Evolutionary conservation across 2,329 filamentous ascomycete genomes (phyloP), one percentile per base, ranked within the genome.

Genomic region (Zalaria obscura): DNA sequence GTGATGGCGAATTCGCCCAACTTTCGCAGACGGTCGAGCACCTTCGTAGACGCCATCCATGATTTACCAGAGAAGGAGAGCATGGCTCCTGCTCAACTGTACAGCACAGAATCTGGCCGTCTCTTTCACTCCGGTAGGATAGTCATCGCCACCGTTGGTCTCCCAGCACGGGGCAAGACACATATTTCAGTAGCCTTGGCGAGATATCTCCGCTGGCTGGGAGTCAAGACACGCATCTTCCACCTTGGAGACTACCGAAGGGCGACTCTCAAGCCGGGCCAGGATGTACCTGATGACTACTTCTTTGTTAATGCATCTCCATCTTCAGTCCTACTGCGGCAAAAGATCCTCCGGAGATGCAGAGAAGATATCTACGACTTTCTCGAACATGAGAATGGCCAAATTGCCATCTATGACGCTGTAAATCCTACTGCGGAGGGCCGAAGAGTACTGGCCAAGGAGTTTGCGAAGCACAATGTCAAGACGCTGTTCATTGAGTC

Each of bases 401-500:
- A 98, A 58, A 89, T 98, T 42, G 91, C 91, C 42, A 96, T 98
- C 45, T 98, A 96, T 59, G 91, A 98, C 62, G 91, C 93, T 27
- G 93, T 98, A 11, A 98, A 98, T 54, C 88, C 89, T 4, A 80
- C 91, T 18, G 79, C 85, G 18, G 78, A 75, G 44, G 88, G 87
- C 10, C 78, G 91, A 37, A 76, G 81, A 42, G 83, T 86, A 7
- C 68, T 98, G 11, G 88, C 87, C 4, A 94, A 93, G 62, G 91
- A 98, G 56, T 94, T 98, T 58, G 81, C 84, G n/a, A 96, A 95
- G 65, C 86, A 95, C 58, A 85, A 94, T 55, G 88, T 98, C 44
- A 55, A 94, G 77, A 96, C 91, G 0, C 71, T 98, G 7, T 98
- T 96, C 63, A 89, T 98, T 40, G 91, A 98, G 62, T 96, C 88